Percentiles rank a stretch among this genome's conserved stretches.
phyloP scores from a whole-genome alignment of 1,284 basidiomycete genomes.

The Anthracocystis setariae region DNA sequence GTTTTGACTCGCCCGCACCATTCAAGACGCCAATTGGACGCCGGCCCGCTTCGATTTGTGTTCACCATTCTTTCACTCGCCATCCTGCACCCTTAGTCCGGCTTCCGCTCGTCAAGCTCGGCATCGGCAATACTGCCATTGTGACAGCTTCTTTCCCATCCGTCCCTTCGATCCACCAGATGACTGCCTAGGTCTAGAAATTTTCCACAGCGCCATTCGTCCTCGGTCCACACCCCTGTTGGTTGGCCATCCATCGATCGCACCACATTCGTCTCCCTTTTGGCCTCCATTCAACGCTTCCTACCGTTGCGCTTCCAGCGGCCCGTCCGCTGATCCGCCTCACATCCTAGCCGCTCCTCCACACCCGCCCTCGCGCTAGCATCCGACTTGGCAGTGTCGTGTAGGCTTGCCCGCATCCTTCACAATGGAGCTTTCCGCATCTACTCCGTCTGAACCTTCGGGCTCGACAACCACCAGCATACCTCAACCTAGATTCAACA shows the following conservation, averaged over 20 bases:
- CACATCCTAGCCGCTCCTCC: no score
- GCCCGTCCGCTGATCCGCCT: not conserved
- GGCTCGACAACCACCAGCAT: conserved; percentile 9
- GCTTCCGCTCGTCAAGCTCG: conserved; percentile 22
- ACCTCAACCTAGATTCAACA: conserved; percentile 6
- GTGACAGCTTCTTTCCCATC: not conserved
- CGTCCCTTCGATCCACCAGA: not conserved
- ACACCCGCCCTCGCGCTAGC: not conserved
- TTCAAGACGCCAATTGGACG: not conserved
- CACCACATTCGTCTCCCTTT: no score
- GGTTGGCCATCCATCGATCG: no score
- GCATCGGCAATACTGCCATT: not conserved
- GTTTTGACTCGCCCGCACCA: not conserved
- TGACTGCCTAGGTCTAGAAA: not conserved
- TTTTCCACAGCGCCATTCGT: not conserved
- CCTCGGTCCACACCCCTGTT: no score
- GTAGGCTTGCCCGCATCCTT: conserved; percentile 2
- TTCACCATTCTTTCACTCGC: not conserved
- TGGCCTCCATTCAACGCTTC: no score
- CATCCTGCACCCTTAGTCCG: not conserved
- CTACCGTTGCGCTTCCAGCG: no score
- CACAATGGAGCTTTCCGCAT: conserved; percentile 16
- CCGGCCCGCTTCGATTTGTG: not conserved
- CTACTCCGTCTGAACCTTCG: conserved; percentile 9
- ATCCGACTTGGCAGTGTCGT: conserved; percentile 5